phyloP scores from a whole-genome alignment of 768 basidiomycete species.

The Tephrocybe sp. region DNA sequence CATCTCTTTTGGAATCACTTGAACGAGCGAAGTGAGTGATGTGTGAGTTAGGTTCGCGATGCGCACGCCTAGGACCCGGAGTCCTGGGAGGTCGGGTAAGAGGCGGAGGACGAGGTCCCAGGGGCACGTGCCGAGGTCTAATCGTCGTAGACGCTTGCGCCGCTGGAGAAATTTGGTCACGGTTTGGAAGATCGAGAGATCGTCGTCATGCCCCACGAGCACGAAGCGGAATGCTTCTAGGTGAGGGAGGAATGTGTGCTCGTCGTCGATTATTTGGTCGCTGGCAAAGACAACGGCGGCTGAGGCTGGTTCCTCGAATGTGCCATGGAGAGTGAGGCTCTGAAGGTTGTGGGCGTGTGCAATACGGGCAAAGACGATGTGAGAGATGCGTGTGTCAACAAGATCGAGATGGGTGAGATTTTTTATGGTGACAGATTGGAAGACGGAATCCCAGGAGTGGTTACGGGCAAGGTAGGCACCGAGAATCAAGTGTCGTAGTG shows the following conservation, averaged over 20 bases:
- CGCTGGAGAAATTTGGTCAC: constrained; percentile 54
- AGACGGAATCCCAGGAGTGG: constrained; percentile 69
- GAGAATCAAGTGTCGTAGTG: constrained; percentile 61
- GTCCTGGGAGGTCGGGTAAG: constrained; percentile 47
- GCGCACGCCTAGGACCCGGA: constrained; percentile 59
- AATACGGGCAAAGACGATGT: constrained; percentile 61
- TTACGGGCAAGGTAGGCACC: constrained; percentile 67
- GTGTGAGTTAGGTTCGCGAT: constrained; percentile 48
- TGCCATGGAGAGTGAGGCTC: constrained; percentile 66
- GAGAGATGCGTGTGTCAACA: constrained; percentile 68
- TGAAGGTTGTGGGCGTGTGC: constrained; percentile 61
- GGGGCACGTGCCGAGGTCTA: constrained; percentile 67
- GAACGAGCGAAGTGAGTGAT: constrained; percentile 38
- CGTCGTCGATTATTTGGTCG: constrained; percentile 58
- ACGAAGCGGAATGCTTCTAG: constrained; percentile 65
- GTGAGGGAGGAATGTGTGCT: constrained; percentile 62
- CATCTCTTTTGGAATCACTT: constrained; percentile 45
- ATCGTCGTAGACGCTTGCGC: constrained; percentile 46
- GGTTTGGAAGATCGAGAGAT: constrained; percentile 48
- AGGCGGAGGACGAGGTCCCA: constrained; percentile 58
- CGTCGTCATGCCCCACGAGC: constrained; percentile 63
- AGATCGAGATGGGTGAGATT: constrained; percentile 71
- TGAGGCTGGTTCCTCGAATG: constrained; percentile 56
- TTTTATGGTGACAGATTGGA: constrained; percentile 61
- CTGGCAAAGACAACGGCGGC: constrained; percentile 61